These are phyloP conservation scores for Paraphoma chrysanthemicola DNA, from an alignment of 2,329 filamentous ascomycete species.

Conservation along the genomic window DNA sequence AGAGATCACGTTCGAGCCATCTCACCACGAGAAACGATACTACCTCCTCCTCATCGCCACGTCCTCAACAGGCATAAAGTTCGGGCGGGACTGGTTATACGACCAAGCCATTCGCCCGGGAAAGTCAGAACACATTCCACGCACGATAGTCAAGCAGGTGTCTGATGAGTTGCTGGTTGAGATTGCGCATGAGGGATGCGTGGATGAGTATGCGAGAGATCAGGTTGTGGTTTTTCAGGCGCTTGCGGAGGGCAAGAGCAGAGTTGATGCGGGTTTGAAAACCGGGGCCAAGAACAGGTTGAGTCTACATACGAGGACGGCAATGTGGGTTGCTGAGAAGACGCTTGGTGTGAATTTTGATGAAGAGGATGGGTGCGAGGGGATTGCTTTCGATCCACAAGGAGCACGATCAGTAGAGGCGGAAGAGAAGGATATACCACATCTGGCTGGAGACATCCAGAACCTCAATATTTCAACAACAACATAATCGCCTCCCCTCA, in stretches of 20 bases:
- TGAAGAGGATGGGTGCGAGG: constrained; percentile 44
- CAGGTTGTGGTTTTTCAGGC: constrained; percentile 67
- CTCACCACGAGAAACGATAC: constrained; percentile 52
- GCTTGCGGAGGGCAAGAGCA: constrained; percentile 54
- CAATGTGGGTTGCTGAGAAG: constrained; percentile 52
- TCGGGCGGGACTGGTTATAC: constrained; percentile 61
- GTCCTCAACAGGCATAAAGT: constrained; percentile 53
- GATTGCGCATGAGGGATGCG: constrained; percentile 54
- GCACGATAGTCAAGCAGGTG: constrained; percentile 53
- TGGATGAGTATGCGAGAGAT: constrained; percentile 64
- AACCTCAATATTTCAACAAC: neutral
- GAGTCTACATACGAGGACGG: constrained; percentile 56
- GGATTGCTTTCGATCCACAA: constrained; percentile 35
- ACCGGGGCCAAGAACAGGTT: constrained; percentile 26
- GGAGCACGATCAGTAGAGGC: neutral
- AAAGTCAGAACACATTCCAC: constrained; percentile 33
- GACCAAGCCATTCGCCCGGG: constrained; percentile 36
- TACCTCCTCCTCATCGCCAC: constrained; percentile 65
- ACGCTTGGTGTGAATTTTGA: constrained; percentile 51
- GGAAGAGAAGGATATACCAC: neutral
- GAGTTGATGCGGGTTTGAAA: constrained; percentile 38
- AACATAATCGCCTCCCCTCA: neutral
- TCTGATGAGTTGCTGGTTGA: constrained; percentile 55
- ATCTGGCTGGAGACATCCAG: constrained; percentile 3
- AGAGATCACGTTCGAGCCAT: constrained; percentile 49